Evolutionary conservation across 179 eudicot genomes (phyloP).

Genomic region (Spergularia azorica): DNA sequence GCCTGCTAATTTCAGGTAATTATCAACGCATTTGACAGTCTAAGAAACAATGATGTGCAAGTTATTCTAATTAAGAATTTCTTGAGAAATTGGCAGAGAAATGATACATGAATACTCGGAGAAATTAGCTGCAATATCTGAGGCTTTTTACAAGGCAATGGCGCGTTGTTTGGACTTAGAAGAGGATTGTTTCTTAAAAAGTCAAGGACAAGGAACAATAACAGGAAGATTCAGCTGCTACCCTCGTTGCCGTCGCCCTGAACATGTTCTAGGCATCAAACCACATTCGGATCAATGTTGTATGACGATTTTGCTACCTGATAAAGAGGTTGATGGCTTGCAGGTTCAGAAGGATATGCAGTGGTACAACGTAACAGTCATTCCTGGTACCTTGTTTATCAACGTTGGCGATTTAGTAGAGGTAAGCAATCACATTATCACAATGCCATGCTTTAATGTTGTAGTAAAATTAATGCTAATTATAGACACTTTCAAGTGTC

Average conservation of each 20-base stretch:
- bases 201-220: slow-evolving; percentile 41
- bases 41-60: no score
- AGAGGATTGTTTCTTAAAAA: slow-evolving; percentile 42
- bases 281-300: slow-evolving; percentile 55
- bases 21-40: neutral
- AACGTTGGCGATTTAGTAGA: slow-evolving; percentile 61
- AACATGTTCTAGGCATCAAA: slow-evolving; percentile 49
- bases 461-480: no score
- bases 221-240: slow-evolving; percentile 48
- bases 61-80: no score
- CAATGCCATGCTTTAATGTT: no score
- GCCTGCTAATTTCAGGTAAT: slow-evolving; percentile 33
- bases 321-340: slow-evolving; percentile 46
- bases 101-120: slow-evolving; percentile 29
- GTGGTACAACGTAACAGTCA: slow-evolving; percentile 50
- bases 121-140: slow-evolving; percentile 5
- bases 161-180: slow-evolving; percentile 31
- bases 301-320: slow-evolving; percentile 42
- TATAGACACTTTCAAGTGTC: no score
- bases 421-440: slow-evolving; percentile 22
- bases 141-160: slow-evolving; percentile 32
- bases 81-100: slow-evolving; percentile 13
- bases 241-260: slow-evolving; percentile 51
- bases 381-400: slow-evolving; percentile 41
- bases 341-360: slow-evolving; percentile 44